Evolutionary conservation across 331 rosid species (phyloP).

Genomic region (Quercus phellos): DNA sequence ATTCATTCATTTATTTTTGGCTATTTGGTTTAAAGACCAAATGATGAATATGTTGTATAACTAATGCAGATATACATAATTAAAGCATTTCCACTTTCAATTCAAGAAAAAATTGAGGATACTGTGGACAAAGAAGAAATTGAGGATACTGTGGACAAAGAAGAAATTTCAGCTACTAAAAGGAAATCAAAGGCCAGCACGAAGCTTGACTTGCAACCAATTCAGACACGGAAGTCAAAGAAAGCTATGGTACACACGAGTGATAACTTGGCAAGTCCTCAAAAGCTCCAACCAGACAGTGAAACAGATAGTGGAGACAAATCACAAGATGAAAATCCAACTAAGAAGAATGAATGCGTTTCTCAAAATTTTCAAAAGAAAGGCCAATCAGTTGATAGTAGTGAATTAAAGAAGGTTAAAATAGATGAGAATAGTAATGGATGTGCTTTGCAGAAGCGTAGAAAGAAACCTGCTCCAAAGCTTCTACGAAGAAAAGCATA

Average conservation of each 20-base stretch:
- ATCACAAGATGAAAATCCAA: slow-evolving; percentile 8
- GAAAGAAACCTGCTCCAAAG: slow-evolving; percentile 24
- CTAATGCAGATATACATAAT: slow-evolving; percentile 49
- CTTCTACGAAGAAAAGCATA: slow-evolving; percentile 34
- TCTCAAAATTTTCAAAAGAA: slow-evolving; percentile 7
- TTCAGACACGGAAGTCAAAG: slow-evolving; percentile 12
- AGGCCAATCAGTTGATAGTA: background rate
- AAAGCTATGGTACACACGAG: background rate
- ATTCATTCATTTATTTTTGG: no score
- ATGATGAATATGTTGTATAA: background rate
- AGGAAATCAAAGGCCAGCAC: slow-evolving; percentile 21
- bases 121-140: slow-evolving; percentile 19
- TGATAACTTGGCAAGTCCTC: slow-evolving; percentile 17
- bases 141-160: slow-evolving; percentile 15
- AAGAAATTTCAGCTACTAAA: background rate
- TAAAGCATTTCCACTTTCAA: slow-evolving; percentile 36
- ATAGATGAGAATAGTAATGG: slow-evolving; percentile 7
- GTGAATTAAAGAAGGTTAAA: slow-evolving; percentile 11
- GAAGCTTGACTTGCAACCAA: slow-evolving; percentile 4
- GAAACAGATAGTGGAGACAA: slow-evolving; percentile 15
- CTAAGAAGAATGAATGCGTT: slow-evolving; percentile 7
- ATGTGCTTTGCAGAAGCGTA: background rate
- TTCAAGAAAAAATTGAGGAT: slow-evolving; percentile 13
- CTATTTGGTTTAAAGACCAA: background rate
- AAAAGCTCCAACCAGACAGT: slow-evolving; percentile 16